Base-by-base conservation (phyloP, 257 asterid species). In the Orobanche coerulescens region DNA sequence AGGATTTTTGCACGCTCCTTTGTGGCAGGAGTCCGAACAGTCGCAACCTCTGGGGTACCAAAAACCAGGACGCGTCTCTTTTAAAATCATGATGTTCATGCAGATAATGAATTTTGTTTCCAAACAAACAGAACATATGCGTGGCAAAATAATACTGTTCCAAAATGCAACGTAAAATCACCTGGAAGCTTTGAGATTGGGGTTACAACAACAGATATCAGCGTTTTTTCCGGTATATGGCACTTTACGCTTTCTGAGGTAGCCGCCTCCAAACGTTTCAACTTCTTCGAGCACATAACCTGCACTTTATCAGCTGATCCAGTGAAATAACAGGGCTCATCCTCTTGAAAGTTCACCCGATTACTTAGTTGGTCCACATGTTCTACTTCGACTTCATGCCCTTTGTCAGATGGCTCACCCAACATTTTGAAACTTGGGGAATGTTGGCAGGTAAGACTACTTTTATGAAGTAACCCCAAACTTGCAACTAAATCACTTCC, bases 1-100 rank as follows among this genome's bases (percentile, higher is more conserved):
- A 52, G 64, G 73, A 76, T 70, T 52, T 68, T 80, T 4, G 66
- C 57, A 26, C 63, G 71, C 75, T 92, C 95, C 70, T 64, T 83
- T 55, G 74, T 50, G 51, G 91, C 94, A 14, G 98, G 96, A 50
- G 96, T 88, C 48, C 28, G 84, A 61, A 92, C 69, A 66, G 73
- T 55, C 39, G 73, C 70, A 20, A 75, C 73, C 55, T 72, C 88
- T 22, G 75, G 60, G 16, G 75, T 61, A 60, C 66, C 71, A 44
- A 60, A 53, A 54, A 31, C 40, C 34, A 58, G 19, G 12, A 39
- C 43, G 22, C 16, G 23, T 64, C 36, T 61, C 48, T 10, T 28
- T 54, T 14, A 53, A 30, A 25, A 60, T 37, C 47, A 69, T 40
- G 62, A 69, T 40, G 62, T 71, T 36, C 46, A 59, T 28, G 34